Base-by-base conservation (phyloP, 23 red algal species). In the Gracilaria domingensis region DNA sequence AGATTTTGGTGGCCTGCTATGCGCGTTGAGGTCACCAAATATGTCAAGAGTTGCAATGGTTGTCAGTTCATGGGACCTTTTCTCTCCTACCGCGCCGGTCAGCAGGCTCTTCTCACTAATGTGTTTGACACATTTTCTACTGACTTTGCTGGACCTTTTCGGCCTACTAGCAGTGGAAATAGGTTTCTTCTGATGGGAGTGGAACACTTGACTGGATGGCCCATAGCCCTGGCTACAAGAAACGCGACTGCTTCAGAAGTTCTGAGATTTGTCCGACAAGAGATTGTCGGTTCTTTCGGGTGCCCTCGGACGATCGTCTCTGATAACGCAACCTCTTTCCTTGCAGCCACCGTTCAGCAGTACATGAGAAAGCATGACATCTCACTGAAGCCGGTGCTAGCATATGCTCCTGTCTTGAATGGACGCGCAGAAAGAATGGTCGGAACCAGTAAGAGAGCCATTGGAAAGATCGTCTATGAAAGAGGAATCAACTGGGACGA, bases 351-450 rank as follows among this genome's bases (percentile, higher is more conserved):
- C 26, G 23, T 65, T 66, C 1, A 16, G 32, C 33, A 85, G 18
- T 39, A 25, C 24, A 65, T 66, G 58, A 66, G 33, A 37, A 85
- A 53, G 24, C 17, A 66, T 29, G 81, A 44, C n/a, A 42, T 64
- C 38, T 23, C n/a, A 33, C 56, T 13, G 54, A 64, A 57, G n/a
- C 30, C 5, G 24, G 81, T 65, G 29, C 81, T 66, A 12, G 17
- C 25, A 9, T 85, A 85, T 66, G 81, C 49, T 34, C 24, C 81
- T 5, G 66, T 64, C 55, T 67, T 30, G 25, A 85, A 64, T 70
- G 38, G 0, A 65, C 29, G 0, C 14, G 81, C 81, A 33, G 36
- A 85, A 66, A 85, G 32, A 85, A 85, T 85, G n/a, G n/a, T n/a
- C n/a, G n/a, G n/a, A n/a, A n/a, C n/a, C n/a, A n/a, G n/a, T n/a